A percentile compares a stretch with the other conserved stretches of the same genome.
Conservation (phyloP, 129 eudicot species). For the sunflower (Helianthus annuus) region DNA sequence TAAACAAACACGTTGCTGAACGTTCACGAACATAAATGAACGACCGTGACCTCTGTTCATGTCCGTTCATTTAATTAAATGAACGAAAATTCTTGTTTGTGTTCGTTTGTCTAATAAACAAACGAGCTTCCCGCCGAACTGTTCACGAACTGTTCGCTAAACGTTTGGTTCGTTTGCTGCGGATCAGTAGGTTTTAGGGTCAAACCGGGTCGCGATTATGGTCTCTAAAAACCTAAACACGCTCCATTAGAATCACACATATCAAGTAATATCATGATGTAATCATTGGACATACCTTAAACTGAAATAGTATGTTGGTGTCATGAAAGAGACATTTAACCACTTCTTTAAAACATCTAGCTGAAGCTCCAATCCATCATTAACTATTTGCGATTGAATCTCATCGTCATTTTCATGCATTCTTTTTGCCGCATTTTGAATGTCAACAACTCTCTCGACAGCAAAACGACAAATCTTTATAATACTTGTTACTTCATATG, state of each 20-base stretch:
- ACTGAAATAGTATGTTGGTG: slow-evolving; percentile 60
- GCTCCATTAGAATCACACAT: slow-evolving; percentile 9
- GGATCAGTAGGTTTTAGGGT: too few relatives aligned
- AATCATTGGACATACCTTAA: slow-evolving; percentile 47
- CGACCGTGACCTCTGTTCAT: too few relatives aligned
- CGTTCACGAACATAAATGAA: too few relatives aligned
- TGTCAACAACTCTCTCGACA: slow-evolving; percentile 42
- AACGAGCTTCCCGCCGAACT: too few relatives aligned
- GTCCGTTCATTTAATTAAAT: too few relatives aligned
- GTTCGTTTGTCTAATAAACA: too few relatives aligned
- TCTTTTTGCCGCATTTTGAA: slow-evolving; percentile 43
- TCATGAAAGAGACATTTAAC: slow-evolving; percentile 58
- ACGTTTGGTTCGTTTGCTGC: too few relatives aligned
- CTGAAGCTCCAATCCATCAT: slow-evolving; percentile 42
- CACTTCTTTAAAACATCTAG: slow-evolving; percentile 41
- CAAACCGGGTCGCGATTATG: neutral
- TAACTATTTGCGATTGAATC: slow-evolving; percentile 17
- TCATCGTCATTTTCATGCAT: slow-evolving; percentile 27
- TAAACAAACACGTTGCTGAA: too few relatives aligned
- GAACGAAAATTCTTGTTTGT: too few relatives aligned
- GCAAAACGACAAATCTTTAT: slow-evolving; percentile 44
- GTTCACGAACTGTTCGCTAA: too few relatives aligned
- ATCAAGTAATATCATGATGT: slow-evolving; percentile 9
- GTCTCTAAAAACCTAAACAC: neutral
- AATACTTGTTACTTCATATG: slow-evolving; percentile 42